Base-by-base conservation (phyloP, 495 filamentous ascomycete species). In the Haplographium delicatum region DNA sequence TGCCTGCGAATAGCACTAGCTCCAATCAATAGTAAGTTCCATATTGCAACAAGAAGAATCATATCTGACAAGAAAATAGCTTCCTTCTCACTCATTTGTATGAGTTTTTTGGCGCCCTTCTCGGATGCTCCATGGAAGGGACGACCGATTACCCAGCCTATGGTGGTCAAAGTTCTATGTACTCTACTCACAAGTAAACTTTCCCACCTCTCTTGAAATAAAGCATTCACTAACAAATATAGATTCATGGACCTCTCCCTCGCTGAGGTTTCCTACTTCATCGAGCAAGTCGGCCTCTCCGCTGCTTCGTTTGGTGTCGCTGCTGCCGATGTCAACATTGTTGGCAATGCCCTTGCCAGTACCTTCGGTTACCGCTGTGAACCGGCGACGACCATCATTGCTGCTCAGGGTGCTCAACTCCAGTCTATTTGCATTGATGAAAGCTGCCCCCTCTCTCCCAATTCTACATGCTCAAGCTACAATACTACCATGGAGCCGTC, bases 11-110 rank as follows among this genome's bases (percentile, higher is more conserved):
- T 34, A 60, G 60, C 44, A 64, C 35, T 20, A 63, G 38, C 22
- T 74, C 72, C 0, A 69, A 68, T 22, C 77, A 81, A 70, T 78
- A 72, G 76, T 79, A 67, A 38, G 67, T 38, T 5, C 9, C 1
- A 26, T 13, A 46, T 2, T 30, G 4, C 15, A 20, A 7, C 5
- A 8, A 19, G 22, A 4, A 44, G 16, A 7, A 24, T 54, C 27
- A 23, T 34, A 19, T 25, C 50, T 51, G 26, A 54, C 45, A 26
- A n/a, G 4, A n/a, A 25, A 24, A 10, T 51, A 79, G 76, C 54
- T 62, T 59, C 30, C 72, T 80, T 34, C 51, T 81, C 28, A 79
- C 74, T 24, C 75, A 80, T 57, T 69, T 81, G 37, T 79, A 80
- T 57, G 54, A 71, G 49, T 78, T 68, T 65, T 81, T 80, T 57